Base-by-base conservation (phyloP, 148 eudicot genomes). In the Rhododendron mucronatum region DNA sequence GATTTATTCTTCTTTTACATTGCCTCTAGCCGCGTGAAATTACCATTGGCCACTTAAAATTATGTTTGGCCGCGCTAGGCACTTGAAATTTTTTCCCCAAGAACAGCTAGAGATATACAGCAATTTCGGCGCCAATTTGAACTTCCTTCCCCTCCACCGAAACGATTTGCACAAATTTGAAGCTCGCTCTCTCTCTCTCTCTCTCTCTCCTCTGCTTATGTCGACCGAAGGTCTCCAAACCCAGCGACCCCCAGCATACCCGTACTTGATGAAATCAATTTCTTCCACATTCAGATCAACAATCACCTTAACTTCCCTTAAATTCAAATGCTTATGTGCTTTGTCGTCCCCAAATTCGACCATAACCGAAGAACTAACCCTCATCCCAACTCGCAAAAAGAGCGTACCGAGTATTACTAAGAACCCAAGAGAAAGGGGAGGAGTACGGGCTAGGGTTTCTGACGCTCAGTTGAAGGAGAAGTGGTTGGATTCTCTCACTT, bases 401-500 rank as follows among this genome's bases (percentile, higher is more conserved):
- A 53, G 83, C 39, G 83, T 14, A n/a, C 51, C 37, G 82, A 63
- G 63, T 39, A 76, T 39, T 23, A 47, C 12, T 47, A 61, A 69
- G 30, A 71, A 3, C 41, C n/a, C 65, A 20, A 51, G 55, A 51
- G 30, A 12, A 23, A 8, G 71, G n/a, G 86, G 84, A 76, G 81
- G 79, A 86, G 90, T 74, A 53, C 88, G 61, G 80, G 81, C 80
- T 80, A 87, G 78, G 65, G 82, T 55, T 57, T 76, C 86, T 16
- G 88, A 87, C 76, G 88, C 86, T 33, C 88, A 84, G 83, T 90
- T 93, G 41, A 95, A 93, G 82, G 85, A 91, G 53, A 89, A 89
- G 57, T 96, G 98, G 98, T 48, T 93, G 53, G 84, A 82, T 79
- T 96, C 98, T 39, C 95, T 96, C 74, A 85, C 95, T 73, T 86